Evolutionary conservation across 2,329 filamentous ascomycete species (phyloP).

Genomic region (Penicillium decumbens): DNA sequence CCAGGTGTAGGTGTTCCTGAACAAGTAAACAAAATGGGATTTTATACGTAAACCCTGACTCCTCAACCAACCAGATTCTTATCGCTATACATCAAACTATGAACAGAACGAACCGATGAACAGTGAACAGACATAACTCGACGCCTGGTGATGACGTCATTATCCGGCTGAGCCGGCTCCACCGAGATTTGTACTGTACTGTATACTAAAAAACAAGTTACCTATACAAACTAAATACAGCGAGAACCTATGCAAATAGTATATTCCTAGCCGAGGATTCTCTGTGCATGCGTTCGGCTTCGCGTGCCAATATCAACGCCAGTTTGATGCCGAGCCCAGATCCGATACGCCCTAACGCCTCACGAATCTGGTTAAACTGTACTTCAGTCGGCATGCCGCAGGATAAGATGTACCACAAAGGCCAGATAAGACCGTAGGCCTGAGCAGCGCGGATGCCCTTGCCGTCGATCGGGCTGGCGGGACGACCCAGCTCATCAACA

Average conservation of each 20-base stretch:
- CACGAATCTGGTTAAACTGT: slow-evolving; percentile 28
- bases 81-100: background rate
- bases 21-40: background rate
- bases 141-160: slow-evolving; percentile 11
- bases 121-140: background rate
- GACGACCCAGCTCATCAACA: slow-evolving; percentile 31
- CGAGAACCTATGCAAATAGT: background rate
- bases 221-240: background rate
- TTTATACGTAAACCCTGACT: background rate
- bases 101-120: background rate
- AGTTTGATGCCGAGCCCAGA: slow-evolving; percentile 34
- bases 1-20: background rate
- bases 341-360: slow-evolving; percentile 27
- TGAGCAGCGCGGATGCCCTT: slow-evolving; percentile 30
- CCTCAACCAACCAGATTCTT: background rate
- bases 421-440: slow-evolving; percentile 35
- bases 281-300: slow-evolving; percentile 9
- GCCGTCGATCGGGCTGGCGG: slow-evolving; percentile 11
- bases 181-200: background rate
- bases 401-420: slow-evolving; percentile 36
- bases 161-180: slow-evolving; percentile 10
- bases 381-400: slow-evolving; percentile 31
- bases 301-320: slow-evolving; percentile 28
- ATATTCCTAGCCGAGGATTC: background rate
- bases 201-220: background rate